These are phyloP conservation scores for Blastocrithidia nonstop DNA, from an alignment of 208 protist species.

Conservation along the genomic window DNA sequence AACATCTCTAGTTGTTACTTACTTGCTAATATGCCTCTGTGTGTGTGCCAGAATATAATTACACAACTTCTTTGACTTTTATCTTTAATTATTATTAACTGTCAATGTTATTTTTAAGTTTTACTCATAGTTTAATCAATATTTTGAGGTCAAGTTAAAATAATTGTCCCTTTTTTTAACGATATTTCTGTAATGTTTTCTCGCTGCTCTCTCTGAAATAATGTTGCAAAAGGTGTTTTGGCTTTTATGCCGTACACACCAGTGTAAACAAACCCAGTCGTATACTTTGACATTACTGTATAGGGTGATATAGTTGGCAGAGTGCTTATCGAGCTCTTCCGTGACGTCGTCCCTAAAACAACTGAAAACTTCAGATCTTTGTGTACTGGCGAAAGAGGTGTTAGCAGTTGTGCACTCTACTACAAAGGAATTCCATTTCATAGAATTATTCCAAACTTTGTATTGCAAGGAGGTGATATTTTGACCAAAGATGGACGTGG, in stretches of 20 bases:
- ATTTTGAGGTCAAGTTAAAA: neutral
- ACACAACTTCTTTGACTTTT: neutral
- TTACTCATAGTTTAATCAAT: constrained; percentile 5
- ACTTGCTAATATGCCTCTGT: neutral
- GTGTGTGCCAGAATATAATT: neutral
- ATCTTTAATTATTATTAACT: constrained; percentile 3
- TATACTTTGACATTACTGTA: constrained; percentile 77
- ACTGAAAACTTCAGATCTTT: constrained; percentile 90
- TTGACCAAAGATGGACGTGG: constrained; percentile 84
- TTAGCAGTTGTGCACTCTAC: constrained; percentile 39
- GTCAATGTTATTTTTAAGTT: constrained; percentile 1
- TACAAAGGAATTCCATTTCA: constrained; percentile 93
- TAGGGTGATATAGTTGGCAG: constrained; percentile 58
- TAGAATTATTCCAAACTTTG: constrained; percentile 89
- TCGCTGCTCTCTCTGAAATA: neutral
- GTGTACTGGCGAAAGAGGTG: constrained; percentile 83
- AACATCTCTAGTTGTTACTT: neutral
- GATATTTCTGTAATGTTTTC: neutral
- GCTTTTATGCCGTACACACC: constrained; percentile 46
- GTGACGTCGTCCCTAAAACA: constrained; percentile 83
- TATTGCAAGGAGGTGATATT: constrained; percentile 93
- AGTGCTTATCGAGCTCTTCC: constrained; percentile 87
- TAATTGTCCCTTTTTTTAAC: neutral
- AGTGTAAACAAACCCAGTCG: constrained; percentile 47
- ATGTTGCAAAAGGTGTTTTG: constrained; percentile 8